Evolutionary conservation across 306 rosid species (phyloP).

Genomic region (Medicago arabica): DNA sequence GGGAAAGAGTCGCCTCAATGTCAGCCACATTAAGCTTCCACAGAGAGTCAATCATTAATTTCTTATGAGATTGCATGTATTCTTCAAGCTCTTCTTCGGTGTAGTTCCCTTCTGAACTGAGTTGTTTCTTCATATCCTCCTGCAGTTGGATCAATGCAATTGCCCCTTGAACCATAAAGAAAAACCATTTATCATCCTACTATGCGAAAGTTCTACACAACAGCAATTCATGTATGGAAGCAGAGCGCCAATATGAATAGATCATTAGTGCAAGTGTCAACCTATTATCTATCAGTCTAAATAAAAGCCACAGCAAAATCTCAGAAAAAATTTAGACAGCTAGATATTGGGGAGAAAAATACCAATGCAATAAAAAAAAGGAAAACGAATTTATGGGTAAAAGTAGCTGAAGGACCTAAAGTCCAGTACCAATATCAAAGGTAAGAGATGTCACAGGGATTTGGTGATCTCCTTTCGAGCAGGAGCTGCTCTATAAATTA

Average conservation of each 20-base stretch:
- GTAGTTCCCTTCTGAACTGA: constrained; percentile 86
- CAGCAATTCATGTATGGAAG: constrained; percentile 35
- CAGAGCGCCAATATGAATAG: constrained; percentile 15
- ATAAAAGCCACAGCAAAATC: constrained; percentile 26
- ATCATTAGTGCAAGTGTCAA: constrained; percentile 14
- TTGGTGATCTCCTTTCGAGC: too few species aligned
- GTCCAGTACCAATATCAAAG: too few species aligned
- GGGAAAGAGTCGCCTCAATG: constrained; percentile 97
- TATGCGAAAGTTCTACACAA: constrained; percentile 6
- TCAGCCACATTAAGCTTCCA: constrained; percentile 99
- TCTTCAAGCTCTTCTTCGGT: constrained; percentile 93
- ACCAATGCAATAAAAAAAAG: too few species aligned
- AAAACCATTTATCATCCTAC: constrained; percentile 43
- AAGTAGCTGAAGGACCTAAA: too few species aligned
- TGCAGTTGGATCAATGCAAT: constrained; percentile 96
- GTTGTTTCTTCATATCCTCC: constrained; percentile 98
- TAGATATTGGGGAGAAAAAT: too few species aligned
- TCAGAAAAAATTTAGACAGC: neutral
- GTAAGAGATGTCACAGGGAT: too few species aligned
- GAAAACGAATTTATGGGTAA: too few species aligned
- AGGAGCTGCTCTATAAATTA: too few species aligned
- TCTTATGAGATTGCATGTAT: constrained; percentile 86
- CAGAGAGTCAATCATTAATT: constrained; percentile 90
- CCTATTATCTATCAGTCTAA: constrained; percentile 5
- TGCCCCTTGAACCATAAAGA: constrained; percentile 69